Base-by-base conservation (phyloP, 257 asterid species). In the Gentiana macrophylla region DNA sequence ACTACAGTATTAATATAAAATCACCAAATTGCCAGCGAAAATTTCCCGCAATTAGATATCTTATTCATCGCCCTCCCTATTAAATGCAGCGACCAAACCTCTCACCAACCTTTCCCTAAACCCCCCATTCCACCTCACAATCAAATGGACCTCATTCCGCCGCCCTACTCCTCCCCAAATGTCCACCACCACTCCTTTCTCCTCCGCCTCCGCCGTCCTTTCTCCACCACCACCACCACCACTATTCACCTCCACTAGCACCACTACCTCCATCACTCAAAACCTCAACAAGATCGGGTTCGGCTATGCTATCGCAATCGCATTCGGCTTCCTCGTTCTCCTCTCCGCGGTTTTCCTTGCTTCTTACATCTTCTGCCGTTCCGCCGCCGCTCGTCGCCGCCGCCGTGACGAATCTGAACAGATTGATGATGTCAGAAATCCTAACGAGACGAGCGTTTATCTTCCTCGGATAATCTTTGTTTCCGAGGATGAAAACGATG, bases 321-420 rank as follows among this genome's bases (percentile, higher is more conserved):
- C 94, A 53, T 78, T 84, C 2, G 95, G 87, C 34, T 91, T 82
- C 73, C 95, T 90, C 56, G 86, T 84, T 13, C 82, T 90, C 64
- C 75, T 82, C 80, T 86, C 94, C 73, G 57, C 84, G 24, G 8
- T 82, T 66, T 73, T 91, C 67, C 78, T 91, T 38, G 60, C 89
- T 47, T 77, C 96, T 69, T 91, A 86, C 81, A 63, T 82, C 64
- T 91, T 87, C 84, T 85, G 83, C 83, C 94, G 95, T 56, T 81
- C 81, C 75, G 68, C 73, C 62, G 72, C 81, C 56, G 57, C 68
- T 12, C 85, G 86, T 13, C 90, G 87, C 50, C 84, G 85, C 45
- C 75, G 63, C 3, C 32, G 55, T 38, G 58, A 8, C 8, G 71
- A 55, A 35, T 8, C n/a, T 2, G 62, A 35, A 5, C 5, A 52